A percentile compares a stretch with the other conserved stretches of the same genome.
Evolutionary conservation across 202 grass and related monocot genomes (phyloP).

Genomic region (Dendrocalamus latiflorus): DNA sequence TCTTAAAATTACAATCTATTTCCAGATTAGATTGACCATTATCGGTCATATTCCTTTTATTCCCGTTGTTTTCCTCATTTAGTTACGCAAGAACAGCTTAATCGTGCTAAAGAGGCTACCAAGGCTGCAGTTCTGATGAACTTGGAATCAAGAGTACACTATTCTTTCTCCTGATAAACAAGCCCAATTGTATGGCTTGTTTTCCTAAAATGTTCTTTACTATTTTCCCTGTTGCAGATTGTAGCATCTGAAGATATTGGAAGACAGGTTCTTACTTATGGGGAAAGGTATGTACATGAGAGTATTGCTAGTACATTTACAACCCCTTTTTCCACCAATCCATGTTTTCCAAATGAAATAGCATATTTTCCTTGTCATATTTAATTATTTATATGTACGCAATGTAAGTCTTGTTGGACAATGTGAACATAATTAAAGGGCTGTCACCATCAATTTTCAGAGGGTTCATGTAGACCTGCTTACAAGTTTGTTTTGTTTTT

Average conservation of each 20-base stretch:
- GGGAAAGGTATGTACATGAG: constrained; percentile 43
- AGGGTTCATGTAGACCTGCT: not conserved
- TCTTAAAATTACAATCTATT: constrained; percentile 19
- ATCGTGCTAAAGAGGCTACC: constrained; percentile 68
- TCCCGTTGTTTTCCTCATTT: not conserved
- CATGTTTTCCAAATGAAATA: not conserved
- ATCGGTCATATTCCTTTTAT: constrained; percentile 5
- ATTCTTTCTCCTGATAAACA: constrained; percentile 6
- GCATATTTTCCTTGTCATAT: not conserved
- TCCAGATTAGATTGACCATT: constrained; percentile 10
- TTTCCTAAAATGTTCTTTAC: not conserved
- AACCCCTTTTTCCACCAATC: not conserved
- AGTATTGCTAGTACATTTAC: not conserved
- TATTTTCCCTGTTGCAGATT: constrained; percentile 16
- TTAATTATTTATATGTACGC: not conserved
- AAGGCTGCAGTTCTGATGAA: constrained; percentile 76
- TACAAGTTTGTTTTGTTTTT: constrained; percentile 1
- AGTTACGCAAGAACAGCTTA: constrained; percentile 65
- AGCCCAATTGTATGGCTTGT: not conserved
- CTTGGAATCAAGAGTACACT: constrained; percentile 53
- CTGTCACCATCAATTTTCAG: not conserved
- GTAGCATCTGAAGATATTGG: constrained; percentile 75
- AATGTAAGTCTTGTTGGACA: not conserved
- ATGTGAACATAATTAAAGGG: not conserved
- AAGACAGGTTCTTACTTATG: constrained; percentile 58